These are phyloP conservation scores for Akanthomyces muscarius DNA, from an alignment of 2,329 filamentous ascomycete genomes.

Conservation along the genomic window DNA sequence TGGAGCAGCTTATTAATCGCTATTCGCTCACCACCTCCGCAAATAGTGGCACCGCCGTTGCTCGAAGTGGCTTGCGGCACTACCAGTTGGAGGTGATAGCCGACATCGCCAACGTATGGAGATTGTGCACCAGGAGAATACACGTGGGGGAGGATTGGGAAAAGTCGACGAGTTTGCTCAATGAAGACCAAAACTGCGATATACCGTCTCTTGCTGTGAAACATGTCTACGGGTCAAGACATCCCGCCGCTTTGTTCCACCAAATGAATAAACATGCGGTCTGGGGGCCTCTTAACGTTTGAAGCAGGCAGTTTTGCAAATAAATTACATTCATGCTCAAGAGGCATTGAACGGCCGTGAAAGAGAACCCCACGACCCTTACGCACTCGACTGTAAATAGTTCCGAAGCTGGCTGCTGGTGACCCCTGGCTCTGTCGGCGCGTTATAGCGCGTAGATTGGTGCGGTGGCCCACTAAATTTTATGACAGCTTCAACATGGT, in stretches of 20 bases:
- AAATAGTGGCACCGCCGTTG: constrained; percentile 6
- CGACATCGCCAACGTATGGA: neutral
- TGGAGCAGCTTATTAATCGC: constrained; percentile 15
- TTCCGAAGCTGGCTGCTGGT: neutral
- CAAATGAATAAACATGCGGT: neutral
- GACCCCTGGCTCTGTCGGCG: neutral
- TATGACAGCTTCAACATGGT: neutral
- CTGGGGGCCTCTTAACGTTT: neutral
- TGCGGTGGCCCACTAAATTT: constrained; percentile 1
- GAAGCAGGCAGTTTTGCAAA: no score
- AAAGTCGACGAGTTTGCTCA: neutral
- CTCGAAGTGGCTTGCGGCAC: neutral
- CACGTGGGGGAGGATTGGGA: neutral
- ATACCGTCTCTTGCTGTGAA: neutral
- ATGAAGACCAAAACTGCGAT: neutral
- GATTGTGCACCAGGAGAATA: neutral
- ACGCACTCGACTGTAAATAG: neutral
- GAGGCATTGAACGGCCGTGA: no score
- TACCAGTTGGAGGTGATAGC: neutral
- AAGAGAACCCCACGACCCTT: neutral
- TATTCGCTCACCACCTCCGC: constrained; percentile 6
- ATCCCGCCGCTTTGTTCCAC: neutral
- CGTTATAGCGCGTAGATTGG: neutral
- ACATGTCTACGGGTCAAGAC: neutral
- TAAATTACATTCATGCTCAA: neutral